A percentile compares a stretch with the other conserved stretches of the same genome.
Conservation (phyloP, 805 yeast genomes). For the Nakazawaea wyomingensis region DNA sequence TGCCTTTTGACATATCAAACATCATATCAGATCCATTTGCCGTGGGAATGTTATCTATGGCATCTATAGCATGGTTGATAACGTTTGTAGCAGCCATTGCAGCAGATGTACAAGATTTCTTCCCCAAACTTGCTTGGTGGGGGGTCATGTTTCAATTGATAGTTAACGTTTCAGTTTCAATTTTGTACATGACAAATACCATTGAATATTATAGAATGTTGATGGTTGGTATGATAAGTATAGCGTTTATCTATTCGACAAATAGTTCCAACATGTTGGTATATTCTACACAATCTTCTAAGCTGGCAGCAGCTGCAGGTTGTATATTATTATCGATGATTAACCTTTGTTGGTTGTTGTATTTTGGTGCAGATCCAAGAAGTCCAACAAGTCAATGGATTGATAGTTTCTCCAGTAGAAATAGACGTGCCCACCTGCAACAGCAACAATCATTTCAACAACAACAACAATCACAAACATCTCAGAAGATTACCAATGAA, state of each 20-base stretch:
- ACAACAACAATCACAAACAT: constrained; percentile 16
- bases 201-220: constrained; percentile 65
- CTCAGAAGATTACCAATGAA: constrained; percentile 22
- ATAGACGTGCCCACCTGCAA: constrained; percentile 3
- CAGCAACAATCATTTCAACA: background rate
- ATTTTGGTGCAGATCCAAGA: constrained; percentile 85
- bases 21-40: constrained; percentile 84
- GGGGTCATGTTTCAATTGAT: constrained; percentile 77
- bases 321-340: constrained; percentile 76
- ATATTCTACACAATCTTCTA: constrained; percentile 57
- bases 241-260: constrained; percentile 80
- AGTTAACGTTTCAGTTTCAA: constrained; percentile 44
- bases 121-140: constrained; percentile 96
- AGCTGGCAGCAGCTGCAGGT: constrained; percentile 91
- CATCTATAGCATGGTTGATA: constrained; percentile 77
- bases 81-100: constrained; percentile 85
- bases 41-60: constrained; percentile 70
- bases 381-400: constrained; percentile 83
- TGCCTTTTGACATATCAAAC: constrained; percentile 31
- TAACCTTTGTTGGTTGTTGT: constrained; percentile 80
- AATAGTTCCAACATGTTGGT: constrained; percentile 79
- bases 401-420: constrained; percentile 32
- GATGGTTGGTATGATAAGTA: constrained; percentile 50
- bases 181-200: constrained; percentile 53
- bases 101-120: constrained; percentile 35